Evolutionary conservation across 2,329 filamentous ascomycete genomes (phyloP), one percentile per base, ranked within the genome.

Genomic region (Fusarium newnesense): DNA sequence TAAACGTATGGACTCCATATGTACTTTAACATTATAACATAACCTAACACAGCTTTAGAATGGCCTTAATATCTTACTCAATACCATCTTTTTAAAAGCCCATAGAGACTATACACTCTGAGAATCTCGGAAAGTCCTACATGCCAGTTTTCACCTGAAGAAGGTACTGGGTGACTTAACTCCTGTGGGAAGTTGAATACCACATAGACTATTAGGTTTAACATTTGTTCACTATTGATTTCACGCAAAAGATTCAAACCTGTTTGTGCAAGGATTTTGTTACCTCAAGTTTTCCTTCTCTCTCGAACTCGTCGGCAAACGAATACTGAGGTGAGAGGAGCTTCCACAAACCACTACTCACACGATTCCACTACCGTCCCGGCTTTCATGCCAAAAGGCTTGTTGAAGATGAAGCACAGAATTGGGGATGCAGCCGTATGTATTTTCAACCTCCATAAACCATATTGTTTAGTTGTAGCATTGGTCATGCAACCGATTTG

Each of bases 141-240:
- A 49, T 36, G 34, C 43, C 47, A 53, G 36, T 49, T 58, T 59
- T 65, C 68, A 65, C 54, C 61, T 72, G 43, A 60, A 39, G 11
- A 43, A 60, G 46, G 53, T 37, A 18, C n/a, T 30, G 26, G 15
- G 46, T 30, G 19, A 30, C 46, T 49, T 9, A 49, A n/a, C 46
- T 49, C 28, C 15, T 49, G 46, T 32, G 28, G 21, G 26, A 30
- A 32, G 21, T n/a, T n/a, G 26, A 32, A 49, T 32, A n/a, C 21
- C 21, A 16, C 19, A 24, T 49, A n/a, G 13, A 32, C 32, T 32
- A 32, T 24, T 47, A 49, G 21, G 10, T n/a, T n/a, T n/a, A 49
- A 12, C 21, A n/a, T 50, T 50, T 30, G 30, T 28, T 28, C 28
- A 46, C 18, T 28, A 12, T 11, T 46, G 24, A 9, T n/a, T 18